These are phyloP conservation scores for Bonia amplexicaulis DNA, from an alignment of 176 grass and related monocot genomes.

Conservation along the genomic window DNA sequence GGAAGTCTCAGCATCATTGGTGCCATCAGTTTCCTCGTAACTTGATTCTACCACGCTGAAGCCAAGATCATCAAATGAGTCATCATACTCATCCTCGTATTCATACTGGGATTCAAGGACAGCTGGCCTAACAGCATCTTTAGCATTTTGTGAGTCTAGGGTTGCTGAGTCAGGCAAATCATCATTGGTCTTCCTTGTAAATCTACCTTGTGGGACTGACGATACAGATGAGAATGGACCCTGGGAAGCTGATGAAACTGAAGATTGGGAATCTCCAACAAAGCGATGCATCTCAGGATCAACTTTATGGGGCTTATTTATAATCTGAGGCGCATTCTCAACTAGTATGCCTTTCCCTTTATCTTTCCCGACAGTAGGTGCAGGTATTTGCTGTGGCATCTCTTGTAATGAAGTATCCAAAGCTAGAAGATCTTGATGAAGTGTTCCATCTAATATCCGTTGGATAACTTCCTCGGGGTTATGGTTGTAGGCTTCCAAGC, in stretches of 20 bases:
- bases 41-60: slow-evolving; percentile 79
- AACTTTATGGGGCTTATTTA: slow-evolving; percentile 22
- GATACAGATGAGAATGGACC: slow-evolving; percentile 36
- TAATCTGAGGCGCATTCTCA: slow-evolving; percentile 36
- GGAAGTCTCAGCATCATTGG: slow-evolving; percentile 35
- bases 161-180: slow-evolving; percentile 43
- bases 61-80: slow-evolving; percentile 96
- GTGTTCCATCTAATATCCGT: slow-evolving; percentile 83
- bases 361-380: slow-evolving; percentile 47
- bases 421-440: slow-evolving; percentile 86
- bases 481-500: slow-evolving; percentile 91
- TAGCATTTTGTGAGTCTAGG: slow-evolving; percentile 65
- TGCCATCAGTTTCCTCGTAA: slow-evolving; percentile 73
- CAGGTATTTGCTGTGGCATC: slow-evolving; percentile 49
- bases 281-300: slow-evolving; percentile 11
- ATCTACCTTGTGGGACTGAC: slow-evolving; percentile 68
- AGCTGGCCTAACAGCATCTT: slow-evolving; percentile 48
- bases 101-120: slow-evolving; percentile 70
- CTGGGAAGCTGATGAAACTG: slow-evolving; percentile 30
- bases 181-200: slow-evolving; percentile 70
- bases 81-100: slow-evolving; percentile 95
- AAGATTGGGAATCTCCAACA: slow-evolving; percentile 47
- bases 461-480: slow-evolving; percentile 87
- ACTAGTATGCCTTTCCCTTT: slow-evolving; percentile 82
- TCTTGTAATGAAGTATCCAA: slow-evolving; percentile 78